Base-by-base conservation (phyloP, 1,284 basidiomycete genomes). In the Papiliotrema terrestris region DNA sequence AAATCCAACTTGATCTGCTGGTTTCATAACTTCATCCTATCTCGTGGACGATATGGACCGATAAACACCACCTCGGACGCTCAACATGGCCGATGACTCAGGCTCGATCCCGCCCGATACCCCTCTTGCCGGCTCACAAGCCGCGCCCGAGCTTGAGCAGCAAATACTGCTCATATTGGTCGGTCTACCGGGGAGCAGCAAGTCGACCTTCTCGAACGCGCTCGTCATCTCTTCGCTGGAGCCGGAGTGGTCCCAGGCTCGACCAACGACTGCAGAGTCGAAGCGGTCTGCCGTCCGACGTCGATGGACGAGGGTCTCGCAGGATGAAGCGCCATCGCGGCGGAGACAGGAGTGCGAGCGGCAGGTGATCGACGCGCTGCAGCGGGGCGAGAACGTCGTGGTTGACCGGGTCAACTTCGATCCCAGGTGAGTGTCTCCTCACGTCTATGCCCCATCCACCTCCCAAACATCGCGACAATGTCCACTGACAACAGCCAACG, bases 331-430 rank as follows among this genome's bases (percentile, higher is more conserved):
- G 3, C 68, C 68, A 2, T 57, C 47, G 45, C 51, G 63, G 20
- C 55, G 67, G 26, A 54, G 74, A 32, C 68, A 72, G 43, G 74
- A 77, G 50, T 71, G 67, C 35, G 75, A 77, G 55, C 63, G 55
- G 5, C 32, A 60, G 8, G 69, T 72, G 2, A 51, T 62, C 13
- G 45, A 53, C 6, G 72, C 63, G 0, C 46, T 77, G 25, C 22
- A n/a, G 35, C 23, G 54, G 1, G 72, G 72, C 17, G 51, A 56
- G 22, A 76, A 74, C 47, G 75, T 75, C 14, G 63, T 75, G 3
- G 72, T 77, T 1, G 75, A 77, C 53, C 53, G 75, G 19, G 70
- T 74, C 0, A 65, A 65, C 19, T 77, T 77, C 58, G 72, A 77
- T 57, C 54, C 59, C 5, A 51, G 57, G 75, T 75, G 49, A 61